Evolutionary conservation across 2,329 filamentous ascomycete species (phyloP), one percentile per base, ranked within the genome.

Genomic region (Massarina eburnea): DNA sequence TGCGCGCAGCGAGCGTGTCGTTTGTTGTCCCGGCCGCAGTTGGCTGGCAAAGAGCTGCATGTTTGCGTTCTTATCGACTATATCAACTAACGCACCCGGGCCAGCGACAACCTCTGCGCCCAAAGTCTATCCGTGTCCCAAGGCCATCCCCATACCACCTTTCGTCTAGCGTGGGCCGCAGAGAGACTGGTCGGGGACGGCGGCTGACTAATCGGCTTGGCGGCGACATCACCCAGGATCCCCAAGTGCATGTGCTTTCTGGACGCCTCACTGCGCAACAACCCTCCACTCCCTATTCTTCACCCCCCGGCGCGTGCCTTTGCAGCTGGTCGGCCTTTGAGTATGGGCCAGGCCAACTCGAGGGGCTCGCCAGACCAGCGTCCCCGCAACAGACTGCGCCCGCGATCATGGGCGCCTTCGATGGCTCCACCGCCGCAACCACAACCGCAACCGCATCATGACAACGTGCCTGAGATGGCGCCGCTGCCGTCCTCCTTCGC

Each of bases 311-410:
- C 51, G 58, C 52, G 49, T 52, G 53, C 49, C 55, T 59, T 54
- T 46, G 43, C 50, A 45, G 52, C 58, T 54, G 59, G 54, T 52
- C 51, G 59, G 52, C 62, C 57, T 55, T 55, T 43, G 46, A 59
- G 45, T 41, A 72, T 72, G 70, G 70, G 70, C 47, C 69, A 70
- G 61, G 62, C 64, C 52, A 64, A 57, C 53, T 71, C 70, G 18
- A 57, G 61, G 54, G 59, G 56, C 50, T 48, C 54, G 48, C 36
- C 57, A 26, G 56, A 58, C 35, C 49, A 55, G 45, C 54, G 55
- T 27, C 47, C 55, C 43, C 62, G 61, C 49, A 59, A 52, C 49
- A 55, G 61, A 48, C 34, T 56, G 44, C 67, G 67, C 39, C 62
- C 65, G 41, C 43, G 52, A 18, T 69, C 66, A 42, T 68, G 66